Percentiles rank a stretch among this genome's conserved stretches.
These are phyloP conservation scores for Kurtzmaniella quercitrusa DNA, from an alignment of 1,139 yeast genomes.

Conservation along the genomic window DNA sequence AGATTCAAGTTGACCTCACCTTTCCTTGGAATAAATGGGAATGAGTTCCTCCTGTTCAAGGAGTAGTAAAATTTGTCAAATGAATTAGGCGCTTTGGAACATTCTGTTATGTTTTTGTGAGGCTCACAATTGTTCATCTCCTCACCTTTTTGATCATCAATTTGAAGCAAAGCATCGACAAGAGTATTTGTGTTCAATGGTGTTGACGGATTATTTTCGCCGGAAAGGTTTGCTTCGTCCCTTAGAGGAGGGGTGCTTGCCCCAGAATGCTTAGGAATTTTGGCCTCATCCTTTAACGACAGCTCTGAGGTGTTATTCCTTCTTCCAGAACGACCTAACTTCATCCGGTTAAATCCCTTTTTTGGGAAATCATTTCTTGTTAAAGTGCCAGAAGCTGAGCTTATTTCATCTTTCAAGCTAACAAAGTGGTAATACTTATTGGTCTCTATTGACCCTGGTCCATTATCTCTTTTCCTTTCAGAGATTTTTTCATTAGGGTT, in stretches of 20 bases:
- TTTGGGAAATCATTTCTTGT: slow-evolving; percentile 21
- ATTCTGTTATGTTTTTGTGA: neutral
- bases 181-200: slow-evolving; percentile 7
- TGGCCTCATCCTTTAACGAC: too few relatives aligned
- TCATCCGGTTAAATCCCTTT: slow-evolving; percentile 35
- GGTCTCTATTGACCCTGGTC: slow-evolving; percentile 1
- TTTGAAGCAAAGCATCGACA: slow-evolving; percentile 11
- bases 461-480: slow-evolving; percentile 6
- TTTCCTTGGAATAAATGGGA: slow-evolving; percentile 26
- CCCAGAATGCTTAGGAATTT: neutral
- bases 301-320: slow-evolving; percentile 5
- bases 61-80: slow-evolving; percentile 18
- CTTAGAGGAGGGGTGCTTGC: neutral
- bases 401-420: slow-evolving; percentile 36
- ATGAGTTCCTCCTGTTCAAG: slow-evolving; percentile 43
- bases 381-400: slow-evolving; percentile 18
- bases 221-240: slow-evolving; percentile 7
- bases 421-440: slow-evolving; percentile 23
- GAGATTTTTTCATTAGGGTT: slow-evolving; percentile 7
- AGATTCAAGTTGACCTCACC: slow-evolving; percentile 29
- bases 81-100: neutral
- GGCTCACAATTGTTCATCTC: neutral
- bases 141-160: neutral
- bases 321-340: slow-evolving; percentile 31
- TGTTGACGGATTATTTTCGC: neutral